Base-by-base conservation (phyloP, 108 stramenopile genomes). In the Skeletonema costatum region DNA sequence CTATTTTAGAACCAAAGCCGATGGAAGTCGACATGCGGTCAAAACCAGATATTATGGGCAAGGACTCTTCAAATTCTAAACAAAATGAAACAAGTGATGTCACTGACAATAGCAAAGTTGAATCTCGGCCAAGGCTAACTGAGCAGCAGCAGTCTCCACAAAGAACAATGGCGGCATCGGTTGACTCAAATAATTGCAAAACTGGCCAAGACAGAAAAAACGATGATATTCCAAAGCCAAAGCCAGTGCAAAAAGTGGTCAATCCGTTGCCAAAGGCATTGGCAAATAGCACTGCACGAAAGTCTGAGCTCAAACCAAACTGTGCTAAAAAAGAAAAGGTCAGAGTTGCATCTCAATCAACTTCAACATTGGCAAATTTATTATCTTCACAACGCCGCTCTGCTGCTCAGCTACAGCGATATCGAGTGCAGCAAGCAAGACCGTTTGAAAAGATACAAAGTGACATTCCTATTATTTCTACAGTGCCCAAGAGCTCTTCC, bases 301-400 rank as follows among this genome's bases (percentile, higher is more conserved):
- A 29, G 25, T 4, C 25, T 56, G 53, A 56, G 25, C 19, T 2
- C 6, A 56, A 56, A 25, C 7, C 53, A 56, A 56, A 21, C 9
- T 5, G 53, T 19, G 53, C 25, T 1, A 5, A 51, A 46, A 46
- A 46, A 8, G 44, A 46, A 6, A 51, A 21, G 41, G 41, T 12
- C 41, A 42, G 0, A 42, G 41, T 42, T 16, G 44, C 16, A 9
- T 25, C 53, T 21, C 53, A 56, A 56, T 56, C 53, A 56, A 56
- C 53, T 25, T 56, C 53, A 56, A 56, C 9, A n/a, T 25, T 56
- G 53, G 53, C 53, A 56, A 56, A 56, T 56, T 56, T 56, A 25
- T 56, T 56, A 56, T 56, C 53, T 25, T 56, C 53, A 6, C 53
- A 56, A 25, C 53, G 53, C 53, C 53, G 53, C 9, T 29, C 53